phyloP scores from a whole-genome alignment of 257 asterid species.

The Solanum clarkiae region DNA sequence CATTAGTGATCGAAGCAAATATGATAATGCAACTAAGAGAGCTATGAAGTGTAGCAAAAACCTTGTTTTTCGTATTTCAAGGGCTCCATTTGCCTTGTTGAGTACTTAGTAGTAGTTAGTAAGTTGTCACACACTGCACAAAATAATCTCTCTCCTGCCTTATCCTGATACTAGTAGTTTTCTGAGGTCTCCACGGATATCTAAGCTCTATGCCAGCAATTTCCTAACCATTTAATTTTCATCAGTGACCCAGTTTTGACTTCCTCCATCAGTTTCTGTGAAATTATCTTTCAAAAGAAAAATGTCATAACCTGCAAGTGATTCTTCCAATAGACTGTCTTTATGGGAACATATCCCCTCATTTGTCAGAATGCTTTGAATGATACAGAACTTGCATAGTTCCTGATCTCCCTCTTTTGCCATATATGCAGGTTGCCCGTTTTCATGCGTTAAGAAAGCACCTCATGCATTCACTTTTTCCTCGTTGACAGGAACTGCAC shows the following conservation, averaged over 20 bases:
- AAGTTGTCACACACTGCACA: not conserved
- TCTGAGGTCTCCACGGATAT: not conserved
- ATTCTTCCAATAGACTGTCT: not conserved
- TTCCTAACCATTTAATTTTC: not conserved
- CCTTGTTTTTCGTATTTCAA: not conserved
- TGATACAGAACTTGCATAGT: not conserved
- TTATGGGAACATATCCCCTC: not conserved
- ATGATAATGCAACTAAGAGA: not conserved
- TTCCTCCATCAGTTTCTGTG: not conserved
- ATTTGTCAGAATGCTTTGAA: not conserved
- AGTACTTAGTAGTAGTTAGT: not conserved
- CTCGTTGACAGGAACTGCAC: constrained; percentile 56
- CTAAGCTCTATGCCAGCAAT: not conserved
- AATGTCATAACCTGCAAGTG: not conserved
- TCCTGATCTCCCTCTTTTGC: not conserved
- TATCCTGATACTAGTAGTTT: not conserved
- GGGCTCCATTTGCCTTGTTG: not conserved
- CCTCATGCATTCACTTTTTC: constrained; percentile 70
- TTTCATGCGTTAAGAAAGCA: constrained; percentile 72
- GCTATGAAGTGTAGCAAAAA: not conserved
- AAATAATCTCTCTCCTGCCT: not conserved
- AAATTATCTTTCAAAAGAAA: not conserved
- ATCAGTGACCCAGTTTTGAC: not conserved
- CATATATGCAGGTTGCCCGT: constrained; percentile 64
- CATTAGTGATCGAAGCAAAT: not conserved